Evolutionary conservation across 495 filamentous ascomycete species (phyloP).

Genomic region (Tetracladium setigerum): DNA sequence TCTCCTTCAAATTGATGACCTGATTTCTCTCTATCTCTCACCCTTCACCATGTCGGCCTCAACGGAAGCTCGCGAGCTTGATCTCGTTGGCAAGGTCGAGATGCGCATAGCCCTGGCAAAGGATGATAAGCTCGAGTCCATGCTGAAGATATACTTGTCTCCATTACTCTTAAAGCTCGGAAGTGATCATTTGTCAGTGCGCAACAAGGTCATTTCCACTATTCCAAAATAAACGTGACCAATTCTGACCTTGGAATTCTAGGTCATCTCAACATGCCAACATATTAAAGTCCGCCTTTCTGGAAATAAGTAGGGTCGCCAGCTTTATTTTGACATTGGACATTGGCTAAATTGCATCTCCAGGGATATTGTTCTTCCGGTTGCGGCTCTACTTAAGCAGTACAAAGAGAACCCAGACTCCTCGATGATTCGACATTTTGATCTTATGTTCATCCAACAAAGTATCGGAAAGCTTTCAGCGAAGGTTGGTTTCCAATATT

Average conservation of each 20-base stretch:
- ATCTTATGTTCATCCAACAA: conserved; percentile 82
- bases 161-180: conserved; percentile 77
- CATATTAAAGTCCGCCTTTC: conserved; percentile 68
- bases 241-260: background rate
- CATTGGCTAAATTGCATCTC: background rate
- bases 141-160: conserved; percentile 71
- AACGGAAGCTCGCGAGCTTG: conserved; percentile 64
- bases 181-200: conserved; percentile 71
- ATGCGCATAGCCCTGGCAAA: conserved; percentile 75
- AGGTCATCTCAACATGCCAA: conserved; percentile 67
- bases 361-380: conserved; percentile 68
- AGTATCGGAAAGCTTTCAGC: conserved; percentile 63
- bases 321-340: conserved; percentile 7
- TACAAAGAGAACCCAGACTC: conserved; percentile 68
- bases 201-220: conserved; percentile 60
- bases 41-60: conserved; percentile 10
- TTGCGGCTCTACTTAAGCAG: conserved; percentile 74
- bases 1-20: too few relatives aligned
- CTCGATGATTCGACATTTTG: conserved; percentile 79
- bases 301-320: conserved; percentile 30
- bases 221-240: background rate
- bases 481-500: conserved; percentile 22
- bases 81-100: conserved; percentile 83
- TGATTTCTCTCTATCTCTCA: too few relatives aligned
- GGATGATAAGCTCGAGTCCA: conserved; percentile 69